Evolutionary conservation across 257 asterid genomes (phyloP), one percentile per base, ranked within the genome.

Genomic region (Fraxinus anomala): DNA sequence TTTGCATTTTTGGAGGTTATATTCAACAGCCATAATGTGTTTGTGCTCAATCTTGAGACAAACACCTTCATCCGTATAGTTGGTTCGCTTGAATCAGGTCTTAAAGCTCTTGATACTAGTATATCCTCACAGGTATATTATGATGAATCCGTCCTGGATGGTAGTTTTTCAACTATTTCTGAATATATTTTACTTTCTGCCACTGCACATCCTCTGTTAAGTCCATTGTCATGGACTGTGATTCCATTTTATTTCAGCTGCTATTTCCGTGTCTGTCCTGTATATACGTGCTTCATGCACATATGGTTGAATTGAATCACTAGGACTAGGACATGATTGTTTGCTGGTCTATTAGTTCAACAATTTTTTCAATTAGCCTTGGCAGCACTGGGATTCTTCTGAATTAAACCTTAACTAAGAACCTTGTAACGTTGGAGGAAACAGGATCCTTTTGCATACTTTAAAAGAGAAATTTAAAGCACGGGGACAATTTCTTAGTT

Each of bases 81-180:
- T 80, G 94, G 99, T 44, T 95, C 99, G 8, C 98, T 95, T 47
- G 97, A 91, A 80, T 93, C 97, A 33, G 99, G 99, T 79, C 94
- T 95, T 80, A 95, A 89, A 86, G 97, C 96, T 82, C 93, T 93
- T 8, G 98, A 95, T 83, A 81, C 90, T 82, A 83, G 92, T 79
- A 90, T 93, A 80, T 91, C 95, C 78, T 87, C 99, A 26, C 98
- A 95, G 99, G 99, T 93, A 77, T 63, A 88, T 6, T 76, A 36
- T 34, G 68, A 76, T 42, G 40, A 33, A 73, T 61, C 61, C 30
- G 31, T 44, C 80, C 39, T 47, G 37, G 31, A 61, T 47, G 28
- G 71, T 76, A 74, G 42, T 72, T 47, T 28, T 23, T 21, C 80
- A 73, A 61, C 68, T 73, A 44, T n/a, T 79, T 39, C 75, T 73